Conservation (phyloP, 352 stramenopile species). For the Phytopythium aichiense region DNA sequence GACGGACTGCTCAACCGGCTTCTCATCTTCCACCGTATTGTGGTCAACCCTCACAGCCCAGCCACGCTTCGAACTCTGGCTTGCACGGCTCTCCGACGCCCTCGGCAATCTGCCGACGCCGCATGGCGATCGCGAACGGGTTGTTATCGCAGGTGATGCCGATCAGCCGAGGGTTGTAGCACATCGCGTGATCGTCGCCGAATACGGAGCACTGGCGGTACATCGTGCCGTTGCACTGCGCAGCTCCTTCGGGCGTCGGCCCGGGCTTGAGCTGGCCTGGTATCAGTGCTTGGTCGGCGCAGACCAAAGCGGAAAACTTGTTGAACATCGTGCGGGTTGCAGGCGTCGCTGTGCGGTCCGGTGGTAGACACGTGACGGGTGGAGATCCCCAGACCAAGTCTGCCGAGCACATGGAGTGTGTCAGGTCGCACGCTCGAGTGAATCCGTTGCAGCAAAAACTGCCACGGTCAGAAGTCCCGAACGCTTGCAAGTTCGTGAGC, state of each 20-base stretch:
- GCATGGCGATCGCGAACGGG: slow-evolving; percentile 18
- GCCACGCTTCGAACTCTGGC: slow-evolving; percentile 24
- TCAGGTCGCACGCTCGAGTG: slow-evolving; percentile 11
- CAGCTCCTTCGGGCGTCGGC: slow-evolving; percentile 1
- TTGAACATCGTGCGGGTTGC: slow-evolving; percentile 17
- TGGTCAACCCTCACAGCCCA: slow-evolving; percentile 13
- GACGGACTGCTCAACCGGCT: neutral
- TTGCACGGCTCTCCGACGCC: slow-evolving; percentile 21
- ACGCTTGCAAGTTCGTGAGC: neutral
- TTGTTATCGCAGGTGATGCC: slow-evolving; percentile 19
- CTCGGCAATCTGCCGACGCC: slow-evolving; percentile 23
- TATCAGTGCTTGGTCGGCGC: slow-evolving; percentile 8
- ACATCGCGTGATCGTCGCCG: slow-evolving; percentile 15
- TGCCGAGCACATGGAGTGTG: slow-evolving; percentile 4
- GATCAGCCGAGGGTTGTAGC: slow-evolving; percentile 29
- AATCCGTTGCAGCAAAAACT: slow-evolving; percentile 15
- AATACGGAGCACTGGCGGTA: slow-evolving; percentile 15
- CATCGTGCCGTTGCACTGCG: slow-evolving; percentile 19
- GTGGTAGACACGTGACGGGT: neutral
- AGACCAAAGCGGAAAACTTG: slow-evolving; percentile 18
- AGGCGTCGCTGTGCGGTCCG: slow-evolving; percentile 7
- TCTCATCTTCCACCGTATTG: neutral
- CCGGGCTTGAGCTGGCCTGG: neutral
- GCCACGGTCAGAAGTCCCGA: neutral
- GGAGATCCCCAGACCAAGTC: slow-evolving; percentile 4